Evolutionary conservation across 139 green algal genomes (phyloP).

Genomic region (Picocystis salinarum): DNA sequence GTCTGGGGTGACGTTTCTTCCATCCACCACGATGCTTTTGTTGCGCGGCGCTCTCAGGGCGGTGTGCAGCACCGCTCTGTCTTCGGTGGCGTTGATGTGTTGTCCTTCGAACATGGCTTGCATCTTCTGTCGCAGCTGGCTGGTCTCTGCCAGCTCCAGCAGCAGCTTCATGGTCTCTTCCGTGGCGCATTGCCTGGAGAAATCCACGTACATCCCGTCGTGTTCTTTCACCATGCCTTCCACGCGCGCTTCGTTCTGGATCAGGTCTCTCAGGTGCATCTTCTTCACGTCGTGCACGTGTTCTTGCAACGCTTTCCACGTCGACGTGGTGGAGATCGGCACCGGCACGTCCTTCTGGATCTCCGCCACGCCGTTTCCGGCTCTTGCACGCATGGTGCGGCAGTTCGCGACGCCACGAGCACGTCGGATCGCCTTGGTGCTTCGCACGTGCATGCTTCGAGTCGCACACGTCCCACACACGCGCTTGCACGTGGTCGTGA

Average conservation of each 20-base stretch:
- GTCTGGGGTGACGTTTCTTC: constrained; percentile 83
- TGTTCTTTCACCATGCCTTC: constrained; percentile 58
- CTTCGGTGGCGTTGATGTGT: constrained; percentile 66
- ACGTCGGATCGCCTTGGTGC: not conserved
- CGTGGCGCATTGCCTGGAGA: constrained; percentile 66
- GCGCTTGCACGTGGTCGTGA: too few relatives aligned
- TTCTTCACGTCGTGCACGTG: constrained; percentile 64
- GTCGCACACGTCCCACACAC: not conserved
- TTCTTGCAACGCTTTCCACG: constrained; percentile 54
- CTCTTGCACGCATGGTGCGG: too few relatives aligned
- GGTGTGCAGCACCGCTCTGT: constrained; percentile 86
- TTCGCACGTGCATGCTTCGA: not conserved
- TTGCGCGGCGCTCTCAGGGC: constrained; percentile 67
- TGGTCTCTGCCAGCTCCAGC: constrained; percentile 33
- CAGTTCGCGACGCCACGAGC: not conserved
- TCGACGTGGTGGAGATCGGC: constrained; percentile 31
- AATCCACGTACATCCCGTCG: constrained; percentile 72
- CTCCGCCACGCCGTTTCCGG: too few relatives aligned
- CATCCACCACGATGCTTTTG: constrained; percentile 54
- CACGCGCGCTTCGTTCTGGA: constrained; percentile 52
- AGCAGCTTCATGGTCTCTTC: constrained; percentile 57
- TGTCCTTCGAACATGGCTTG: constrained; percentile 84
- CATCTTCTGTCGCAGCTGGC: constrained; percentile 75
- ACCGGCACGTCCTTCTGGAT: too few relatives aligned
- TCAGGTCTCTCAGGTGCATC: constrained; percentile 64